Conservation (phyloP, 495 filamentous ascomycete species). For the Saxispiralis lemnorum region DNA sequence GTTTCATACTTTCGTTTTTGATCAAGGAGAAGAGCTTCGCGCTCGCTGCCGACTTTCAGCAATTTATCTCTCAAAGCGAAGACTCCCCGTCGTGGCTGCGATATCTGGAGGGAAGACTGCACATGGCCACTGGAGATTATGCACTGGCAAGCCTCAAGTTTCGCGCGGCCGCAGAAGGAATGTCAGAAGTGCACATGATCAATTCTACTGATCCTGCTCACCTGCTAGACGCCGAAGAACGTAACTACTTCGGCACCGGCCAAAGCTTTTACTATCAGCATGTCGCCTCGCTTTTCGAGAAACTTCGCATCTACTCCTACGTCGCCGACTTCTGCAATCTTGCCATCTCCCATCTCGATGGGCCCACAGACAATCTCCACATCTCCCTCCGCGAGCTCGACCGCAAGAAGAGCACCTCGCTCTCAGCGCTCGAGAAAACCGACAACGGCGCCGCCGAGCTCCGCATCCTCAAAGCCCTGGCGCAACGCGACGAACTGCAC, state of each 20-base stretch:
- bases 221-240: constrained; percentile 54
- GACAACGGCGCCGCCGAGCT: neutral
- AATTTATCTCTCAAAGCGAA: constrained; percentile 41
- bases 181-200: constrained; percentile 23
- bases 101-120: constrained; percentile 72
- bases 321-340: constrained; percentile 71
- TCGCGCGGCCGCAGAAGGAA: constrained; percentile 60
- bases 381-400: constrained; percentile 5
- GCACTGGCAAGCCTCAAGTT: constrained; percentile 60
- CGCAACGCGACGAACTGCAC: constrained; percentile 45
- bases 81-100: constrained; percentile 45
- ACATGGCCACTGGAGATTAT: constrained; percentile 53
- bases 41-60: constrained; percentile 36
- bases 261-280: constrained; percentile 68
- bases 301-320: constrained; percentile 46
- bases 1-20: constrained; percentile 37
- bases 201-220: constrained; percentile 32
- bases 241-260: constrained; percentile 55
- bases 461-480: constrained; percentile 1
- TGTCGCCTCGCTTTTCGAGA: constrained; percentile 64
- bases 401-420: constrained; percentile 1
- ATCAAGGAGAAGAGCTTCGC: constrained; percentile 24
- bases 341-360: constrained; percentile 37
- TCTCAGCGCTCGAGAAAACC: neutral
- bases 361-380: too few relatives aligned